phyloP scores from a whole-genome alignment of 108 stramenopile species.

The Fragilariopsis cylindrus region DNA sequence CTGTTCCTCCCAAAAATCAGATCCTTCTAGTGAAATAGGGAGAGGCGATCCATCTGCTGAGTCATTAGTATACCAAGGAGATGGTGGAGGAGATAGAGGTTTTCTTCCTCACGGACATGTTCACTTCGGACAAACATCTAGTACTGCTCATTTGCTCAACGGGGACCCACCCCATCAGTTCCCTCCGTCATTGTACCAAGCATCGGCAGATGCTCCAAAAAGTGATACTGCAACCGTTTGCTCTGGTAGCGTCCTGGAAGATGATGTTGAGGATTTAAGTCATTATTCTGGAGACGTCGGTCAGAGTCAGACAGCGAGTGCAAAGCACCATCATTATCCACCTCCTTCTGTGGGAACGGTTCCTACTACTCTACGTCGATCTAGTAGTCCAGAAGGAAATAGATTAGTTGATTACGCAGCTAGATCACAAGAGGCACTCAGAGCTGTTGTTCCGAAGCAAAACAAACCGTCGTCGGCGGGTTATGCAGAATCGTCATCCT shows the following conservation, averaged over 20 bases:
- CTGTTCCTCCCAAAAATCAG: not conserved
- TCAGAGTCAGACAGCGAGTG: not conserved
- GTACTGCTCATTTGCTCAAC: conserved; percentile 22
- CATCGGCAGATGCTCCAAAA: conserved; percentile 47
- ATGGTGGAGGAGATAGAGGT: conserved; percentile 7
- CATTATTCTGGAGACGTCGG: conserved; percentile 20
- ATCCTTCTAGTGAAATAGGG: not conserved
- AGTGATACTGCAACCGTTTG: conserved; percentile 65
- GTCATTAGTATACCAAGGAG: conserved; percentile 30
- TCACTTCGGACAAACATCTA: conserved; percentile 7
- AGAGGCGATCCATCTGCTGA: conserved; percentile 11
- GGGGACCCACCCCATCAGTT: conserved; percentile 29
- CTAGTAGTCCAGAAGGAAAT: conserved; percentile 20
- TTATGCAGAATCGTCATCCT: not conserved
- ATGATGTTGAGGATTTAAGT: conserved; percentile 47
- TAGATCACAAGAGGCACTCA: conserved; percentile 19
- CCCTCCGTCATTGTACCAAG: conserved; percentile 38
- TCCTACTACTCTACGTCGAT: not conserved
- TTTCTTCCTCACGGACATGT: conserved; percentile 20
- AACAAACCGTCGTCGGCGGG: not conserved
- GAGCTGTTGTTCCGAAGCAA: conserved; percentile 20
- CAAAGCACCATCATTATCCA: conserved; percentile 12
- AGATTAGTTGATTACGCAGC: conserved; percentile 28
- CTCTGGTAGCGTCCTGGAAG: conserved; percentile 53
- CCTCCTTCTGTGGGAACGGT: conserved; percentile 18